Evolutionary conservation across 2,329 filamentous ascomycete species (phyloP), one percentile per base, ranked within the genome.

Genomic region (Claviceps sorghi): DNA sequence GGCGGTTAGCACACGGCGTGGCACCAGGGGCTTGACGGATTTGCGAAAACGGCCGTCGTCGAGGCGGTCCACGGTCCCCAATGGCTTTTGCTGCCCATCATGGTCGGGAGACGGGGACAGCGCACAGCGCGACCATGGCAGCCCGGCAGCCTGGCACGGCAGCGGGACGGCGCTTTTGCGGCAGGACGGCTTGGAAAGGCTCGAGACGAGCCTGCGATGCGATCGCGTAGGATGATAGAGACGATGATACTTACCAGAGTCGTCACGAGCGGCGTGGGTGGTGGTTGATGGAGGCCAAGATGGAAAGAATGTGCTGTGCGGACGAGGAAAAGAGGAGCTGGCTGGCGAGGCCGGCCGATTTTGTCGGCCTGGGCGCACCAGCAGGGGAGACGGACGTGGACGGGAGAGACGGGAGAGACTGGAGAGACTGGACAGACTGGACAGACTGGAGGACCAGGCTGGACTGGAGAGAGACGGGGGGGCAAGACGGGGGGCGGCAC

Each of bases 301-400:
- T 61, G 64, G 61, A 60, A 63, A 66, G 64, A 49, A 61, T 64
- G 65, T 26, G 26, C 26, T 26, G 26, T 26, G 68, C 69, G 67
- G 62, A 68, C 65, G 65, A 64, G 66, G 68, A 70, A 70, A 70
- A 70, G 68, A 70, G 68, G 68, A 70, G 59, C 55, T 56, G 65
- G 62, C 60, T 61, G 62, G 60, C 58, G 62, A 68, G 61, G 67
- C 65, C 62, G 62, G 64, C 64, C 61, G 66, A 69, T 68, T 69
- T 69, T 68, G 67, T 67, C 65, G 63, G 60, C 62, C 40, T 32
- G 51, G 51, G 51, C 46, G 47, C 46, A 50, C 30, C 49, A 50
- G 40, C n/a, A n/a, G n/a, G n/a, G n/a, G n/a, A n/a, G n/a, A n/a
- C n/a, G n/a, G n/a, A n/a, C n/a, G n/a, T n/a, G n/a, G n/a, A n/a